Percentiles rank a stretch among this genome's conserved stretches.
Conservation (phyloP, 768 basidiomycete species). For the Russula dissimulans region DNA sequence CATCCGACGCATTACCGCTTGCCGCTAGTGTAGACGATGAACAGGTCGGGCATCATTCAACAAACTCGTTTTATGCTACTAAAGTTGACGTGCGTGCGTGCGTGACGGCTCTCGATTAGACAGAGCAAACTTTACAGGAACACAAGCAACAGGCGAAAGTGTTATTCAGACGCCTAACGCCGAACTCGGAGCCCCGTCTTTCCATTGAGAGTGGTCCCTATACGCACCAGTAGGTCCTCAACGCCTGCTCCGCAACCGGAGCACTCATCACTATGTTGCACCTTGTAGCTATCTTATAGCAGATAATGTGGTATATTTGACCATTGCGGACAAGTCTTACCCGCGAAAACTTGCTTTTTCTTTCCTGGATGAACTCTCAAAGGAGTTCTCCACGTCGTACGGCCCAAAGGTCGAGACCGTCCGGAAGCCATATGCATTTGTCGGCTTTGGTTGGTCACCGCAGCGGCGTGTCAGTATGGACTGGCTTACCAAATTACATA, state of each 20-base stretch:
- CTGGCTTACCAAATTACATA: slow-evolving; percentile 1
- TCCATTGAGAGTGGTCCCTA: slow-evolving; percentile 94
- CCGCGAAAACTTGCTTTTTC: slow-evolving; percentile 96
- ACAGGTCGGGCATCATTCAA: slow-evolving; percentile 44
- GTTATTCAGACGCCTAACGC: slow-evolving; percentile 87
- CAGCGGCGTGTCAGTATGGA: not conserved
- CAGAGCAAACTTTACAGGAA: slow-evolving; percentile 87
- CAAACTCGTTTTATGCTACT: slow-evolving; percentile 1
- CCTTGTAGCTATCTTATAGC: slow-evolving; percentile 78
- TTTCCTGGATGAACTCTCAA: slow-evolving; percentile 92
- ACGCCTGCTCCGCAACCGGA: not conserved
- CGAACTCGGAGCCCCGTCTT: slow-evolving; percentile 91
- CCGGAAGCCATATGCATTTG: slow-evolving; percentile 96
- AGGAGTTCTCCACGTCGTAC: slow-evolving; percentile 90
- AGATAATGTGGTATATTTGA: slow-evolving; percentile 90
- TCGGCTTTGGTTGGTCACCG: slow-evolving; percentile 77
- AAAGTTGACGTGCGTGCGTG: slow-evolving; percentile 3
- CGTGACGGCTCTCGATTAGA: slow-evolving; percentile 38
- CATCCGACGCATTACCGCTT: slow-evolving; percentile 79
- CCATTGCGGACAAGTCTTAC: slow-evolving; percentile 94
- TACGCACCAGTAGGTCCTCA: slow-evolving; percentile 77
- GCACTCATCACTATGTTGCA: not conserved
- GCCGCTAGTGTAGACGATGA: slow-evolving; percentile 98
- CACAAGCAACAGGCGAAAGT: slow-evolving; percentile 98
- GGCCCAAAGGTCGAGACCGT: slow-evolving; percentile 88